Percentiles rank a stretch among this genome's conserved stretches.
These are phyloP conservation scores for Saksenaea oblongispora DNA, from an alignment of 371 early-diverging fungal species.

Conservation along the genomic window DNA sequence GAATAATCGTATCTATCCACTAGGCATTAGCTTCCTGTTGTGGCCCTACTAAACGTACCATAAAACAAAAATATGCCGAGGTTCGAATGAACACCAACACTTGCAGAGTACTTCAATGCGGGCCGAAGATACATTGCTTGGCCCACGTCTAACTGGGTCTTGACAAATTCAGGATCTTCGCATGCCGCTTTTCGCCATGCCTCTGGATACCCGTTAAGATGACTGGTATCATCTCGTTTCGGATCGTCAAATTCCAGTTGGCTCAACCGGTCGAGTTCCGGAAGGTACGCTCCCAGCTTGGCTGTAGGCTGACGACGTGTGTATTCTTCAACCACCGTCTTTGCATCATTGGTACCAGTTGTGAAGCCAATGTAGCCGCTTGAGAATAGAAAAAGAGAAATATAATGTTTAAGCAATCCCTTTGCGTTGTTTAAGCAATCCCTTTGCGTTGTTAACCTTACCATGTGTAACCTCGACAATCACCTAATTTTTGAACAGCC, in stretches of 20 bases:
- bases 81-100: constrained; percentile 36
- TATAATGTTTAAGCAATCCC: too few species aligned
- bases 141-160: constrained; percentile 45
- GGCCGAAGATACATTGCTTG: constrained; percentile 47
- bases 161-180: constrained; percentile 35
- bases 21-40: too few species aligned
- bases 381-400: too few species aligned
- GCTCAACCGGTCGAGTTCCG: constrained; percentile 38
- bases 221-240: constrained; percentile 23
- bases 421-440: not conserved
- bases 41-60: constrained; percentile 18
- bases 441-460: constrained; percentile 12
- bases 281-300: constrained; percentile 27
- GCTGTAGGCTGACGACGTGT: constrained; percentile 27
- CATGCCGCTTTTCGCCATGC: constrained; percentile 44
- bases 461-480: constrained; percentile 51
- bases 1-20: constrained; percentile 47
- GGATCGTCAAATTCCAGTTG: constrained; percentile 34
- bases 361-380: constrained; percentile 67
- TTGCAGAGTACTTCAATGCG: constrained; percentile 45
- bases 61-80: constrained; percentile 55
- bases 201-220: constrained; percentile 23
- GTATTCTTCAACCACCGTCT: constrained; percentile 53
- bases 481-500: constrained; percentile 42
- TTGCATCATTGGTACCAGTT: constrained; percentile 60